Base-by-base conservation (phyloP, 257 asterid species). In the Solanum gracilifrons region DNA sequence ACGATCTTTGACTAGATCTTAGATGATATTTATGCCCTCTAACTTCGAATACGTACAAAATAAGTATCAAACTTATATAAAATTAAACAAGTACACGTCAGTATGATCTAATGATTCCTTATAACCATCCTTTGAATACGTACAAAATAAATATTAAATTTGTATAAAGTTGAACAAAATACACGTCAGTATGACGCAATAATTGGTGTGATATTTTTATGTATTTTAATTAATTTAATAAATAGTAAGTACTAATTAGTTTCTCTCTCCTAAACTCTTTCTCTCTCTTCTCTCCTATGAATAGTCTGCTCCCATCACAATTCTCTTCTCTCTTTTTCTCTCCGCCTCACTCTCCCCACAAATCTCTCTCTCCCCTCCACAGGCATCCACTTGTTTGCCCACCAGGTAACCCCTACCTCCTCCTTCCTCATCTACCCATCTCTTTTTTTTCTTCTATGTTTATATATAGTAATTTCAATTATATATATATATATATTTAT, bases 291-390 rank as follows among this genome's bases (percentile, higher is more conserved):
- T 16, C 72, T n/a, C 13, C 83, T 86, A 88, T 90, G 88, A 88
- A 90, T 90, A 88, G 88, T 83, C 82, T 51, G 6, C 37, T 39
- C 85, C 85, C 48, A 82, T 48, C 71, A 13, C 12, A 27, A 23
- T 84, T 3, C 20, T 41, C 39, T 27, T 13, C 82, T 39, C 83
- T 83, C 74, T 84, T 25, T 43, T 7, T 6, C 31, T 41, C 62
- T 82, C 48, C 73, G 64, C 86, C 75, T 66, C 66, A 75, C 83
- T 58, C 89, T n/a, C 89, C 83, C 87, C 71, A 74, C 74, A 86
- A 73, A 72, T 82, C 90, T 88, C 90, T 86, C 87, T 18, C 72
- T 8, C 33, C 66, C 55, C 80, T 55, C 29, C 64, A 15, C 66
- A 43, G 85, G 27, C 85, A 79, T 43, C 87, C 39, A 68, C 21